phyloP scores from a whole-genome alignment of 2,329 filamentous ascomycete species.

The Aspergillus piperis region DNA sequence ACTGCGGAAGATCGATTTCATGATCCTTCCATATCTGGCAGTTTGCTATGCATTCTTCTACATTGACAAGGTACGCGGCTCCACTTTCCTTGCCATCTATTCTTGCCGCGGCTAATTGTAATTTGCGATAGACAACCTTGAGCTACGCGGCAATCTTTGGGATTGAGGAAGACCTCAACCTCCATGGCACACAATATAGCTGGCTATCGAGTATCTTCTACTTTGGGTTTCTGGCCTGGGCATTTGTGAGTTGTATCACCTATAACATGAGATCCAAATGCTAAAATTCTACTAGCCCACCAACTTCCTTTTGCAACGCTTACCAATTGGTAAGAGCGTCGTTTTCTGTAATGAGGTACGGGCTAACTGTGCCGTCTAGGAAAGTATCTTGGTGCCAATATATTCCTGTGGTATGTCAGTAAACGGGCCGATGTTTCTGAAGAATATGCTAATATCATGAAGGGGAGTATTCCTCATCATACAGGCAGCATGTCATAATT shows the following conservation, averaged over 20 bases:
- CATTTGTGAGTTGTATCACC: slow-evolving; percentile 33
- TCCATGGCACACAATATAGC: slow-evolving; percentile 61
- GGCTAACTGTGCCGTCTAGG: slow-evolving; percentile 27
- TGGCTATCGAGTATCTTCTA: slow-evolving; percentile 60
- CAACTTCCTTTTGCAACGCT: slow-evolving; percentile 55
- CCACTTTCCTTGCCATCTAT: slow-evolving; percentile 1
- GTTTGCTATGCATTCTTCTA: slow-evolving; percentile 59
- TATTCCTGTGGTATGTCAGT: slow-evolving; percentile 54
- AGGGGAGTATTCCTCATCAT: slow-evolving; percentile 54
- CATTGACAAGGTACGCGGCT: slow-evolving; percentile 43
- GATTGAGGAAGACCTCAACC: slow-evolving; percentile 58
- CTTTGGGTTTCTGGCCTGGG: slow-evolving; percentile 58
- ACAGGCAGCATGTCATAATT: slow-evolving; percentile 57
- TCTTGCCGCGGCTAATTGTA: background rate
- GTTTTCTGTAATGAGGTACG: background rate
- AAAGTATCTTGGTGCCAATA: slow-evolving; percentile 59
- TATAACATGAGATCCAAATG: too few relatives aligned
- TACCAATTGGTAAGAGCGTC: slow-evolving; percentile 48
- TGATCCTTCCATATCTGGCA: slow-evolving; percentile 59
- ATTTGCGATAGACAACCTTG: slow-evolving; percentile 51
- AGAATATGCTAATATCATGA: background rate
- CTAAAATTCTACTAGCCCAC: slow-evolving; percentile 41
- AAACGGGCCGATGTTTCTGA: background rate
- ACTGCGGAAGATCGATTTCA: slow-evolving; percentile 59
- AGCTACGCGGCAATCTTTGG: slow-evolving; percentile 68